Percentiles rank a stretch among this genome's conserved stretches.
phyloP scores from a whole-genome alignment of 768 basidiomycete species.

The Hortiboletus flavorubellus region DNA sequence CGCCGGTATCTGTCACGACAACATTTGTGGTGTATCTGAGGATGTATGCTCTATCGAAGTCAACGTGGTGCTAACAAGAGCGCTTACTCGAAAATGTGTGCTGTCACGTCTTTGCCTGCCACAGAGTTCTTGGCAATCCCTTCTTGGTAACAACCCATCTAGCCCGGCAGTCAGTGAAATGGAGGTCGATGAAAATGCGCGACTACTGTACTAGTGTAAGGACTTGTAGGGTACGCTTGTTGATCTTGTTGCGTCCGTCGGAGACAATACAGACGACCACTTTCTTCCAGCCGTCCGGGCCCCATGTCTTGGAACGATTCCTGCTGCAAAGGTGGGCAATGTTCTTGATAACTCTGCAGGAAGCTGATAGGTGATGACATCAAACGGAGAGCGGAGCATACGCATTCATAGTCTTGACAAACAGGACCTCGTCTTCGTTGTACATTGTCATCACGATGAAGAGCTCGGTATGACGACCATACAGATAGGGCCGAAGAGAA shows the following conservation, averaged over 20 bases:
- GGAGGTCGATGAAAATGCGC: neutral
- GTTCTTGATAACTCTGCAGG: slow-evolving; percentile 76
- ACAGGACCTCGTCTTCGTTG: slow-evolving; percentile 84
- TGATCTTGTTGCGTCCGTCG: slow-evolving; percentile 82
- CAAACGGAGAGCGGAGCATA: slow-evolving; percentile 34
- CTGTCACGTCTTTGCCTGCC: slow-evolving; percentile 86
- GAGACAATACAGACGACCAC: slow-evolving; percentile 86
- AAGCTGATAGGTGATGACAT: slow-evolving; percentile 7
- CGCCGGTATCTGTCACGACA: slow-evolving; percentile 73
- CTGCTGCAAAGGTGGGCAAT: slow-evolving; percentile 74
- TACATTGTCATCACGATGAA: slow-evolving; percentile 98
- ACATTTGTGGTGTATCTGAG: slow-evolving; percentile 74
- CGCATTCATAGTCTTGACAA: slow-evolving; percentile 82
- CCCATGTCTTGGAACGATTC: slow-evolving; percentile 74
- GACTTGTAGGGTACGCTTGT: slow-evolving; percentile 88
- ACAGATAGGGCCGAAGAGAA: slow-evolving; percentile 74
- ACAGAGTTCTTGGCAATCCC: slow-evolving; percentile 88
- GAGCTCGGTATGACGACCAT: slow-evolving; percentile 80
- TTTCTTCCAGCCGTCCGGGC: slow-evolving; percentile 88
- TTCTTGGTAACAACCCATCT: slow-evolving; percentile 89
- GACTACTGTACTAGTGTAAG: slow-evolving; percentile 60
- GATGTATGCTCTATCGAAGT: neutral
- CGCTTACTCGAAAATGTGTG: slow-evolving; percentile 87
- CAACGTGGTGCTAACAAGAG: neutral
- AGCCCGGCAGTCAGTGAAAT: neutral